A percentile compares a stretch with the other conserved stretches of the same genome.
Evolutionary conservation across 768 basidiomycete genomes (phyloP).

Genomic region (Auricularia sp.): DNA sequence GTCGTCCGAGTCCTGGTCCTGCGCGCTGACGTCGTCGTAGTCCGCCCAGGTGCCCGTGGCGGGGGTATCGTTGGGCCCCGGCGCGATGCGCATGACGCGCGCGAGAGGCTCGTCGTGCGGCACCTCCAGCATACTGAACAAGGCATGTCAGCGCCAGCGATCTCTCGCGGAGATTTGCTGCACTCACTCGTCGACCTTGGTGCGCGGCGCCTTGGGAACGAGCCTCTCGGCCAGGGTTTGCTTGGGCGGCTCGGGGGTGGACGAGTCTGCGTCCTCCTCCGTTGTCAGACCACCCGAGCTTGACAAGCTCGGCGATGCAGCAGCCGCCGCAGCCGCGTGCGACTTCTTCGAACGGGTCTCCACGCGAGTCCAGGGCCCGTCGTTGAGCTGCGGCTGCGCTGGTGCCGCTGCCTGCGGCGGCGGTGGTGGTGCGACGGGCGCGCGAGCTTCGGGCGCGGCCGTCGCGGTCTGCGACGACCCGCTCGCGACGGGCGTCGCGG

Average conservation of each 20-base stretch:
- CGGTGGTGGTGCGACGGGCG: neutral
- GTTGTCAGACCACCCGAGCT: neutral
- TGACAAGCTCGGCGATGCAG: neutral
- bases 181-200: conserved; percentile 61
- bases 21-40: conserved; percentile 52
- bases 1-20: conserved; percentile 40
- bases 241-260: conserved; percentile 9
- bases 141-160: conserved; percentile 3
- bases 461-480: neutral
- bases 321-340: neutral
- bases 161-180: neutral
- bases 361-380: neutral
- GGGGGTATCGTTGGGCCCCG: conserved; percentile 40
- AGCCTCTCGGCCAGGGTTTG: conserved; percentile 52
- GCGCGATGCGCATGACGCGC: conserved; percentile 62
- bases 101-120: conserved; percentile 45
- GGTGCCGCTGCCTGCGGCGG: neutral
- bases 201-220: conserved; percentile 55
- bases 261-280: neutral
- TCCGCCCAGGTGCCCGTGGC: conserved; percentile 63
- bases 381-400: neutral
- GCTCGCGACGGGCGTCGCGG: neutral
- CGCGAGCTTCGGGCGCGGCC: neutral
- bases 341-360: neutral
- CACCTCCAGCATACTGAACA: conserved; percentile 50